Base-by-base conservation (phyloP, 2,329 filamentous ascomycete genomes). In the Chaetomium sp. region DNA sequence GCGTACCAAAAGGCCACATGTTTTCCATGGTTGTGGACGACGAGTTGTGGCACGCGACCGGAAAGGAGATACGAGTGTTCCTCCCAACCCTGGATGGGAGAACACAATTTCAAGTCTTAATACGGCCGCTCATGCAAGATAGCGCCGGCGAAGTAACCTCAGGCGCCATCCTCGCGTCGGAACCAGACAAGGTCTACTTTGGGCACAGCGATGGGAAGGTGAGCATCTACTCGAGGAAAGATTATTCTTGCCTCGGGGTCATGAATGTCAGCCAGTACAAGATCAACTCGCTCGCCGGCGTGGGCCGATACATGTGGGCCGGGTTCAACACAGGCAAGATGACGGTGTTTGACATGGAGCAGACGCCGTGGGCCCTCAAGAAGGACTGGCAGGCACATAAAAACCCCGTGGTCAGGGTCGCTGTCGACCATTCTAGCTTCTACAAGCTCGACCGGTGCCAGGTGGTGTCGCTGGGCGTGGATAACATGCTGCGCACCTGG, bases 331-430 rank as follows among this genome's bases (percentile, higher is more conserved):
- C 91, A 0, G 95, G 95, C 19, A 96, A 90, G 83, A 87, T 97
- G 35, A 95, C 92, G 72, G 90, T 98, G 8, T 99, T 97, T 76
- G 93, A 99, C 75, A 90, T 92, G 12, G 85, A 81, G 10, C 84
- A 86, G 33, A 87, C 85, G n/a, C 94, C 94, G 0, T 99, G 95
- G 95, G 84, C 84, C 23, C 87, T 96, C 29, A 89, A 91, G 78
- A 99, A 99, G 76, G 94, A 98, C 73, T 99, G 95, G 94, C 87
- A 89, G 69, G 94, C 92, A 2, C 95, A 98, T 74, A 88, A 92
- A 7, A 90, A 90, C 68, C 91, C 93, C 0, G 89, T 97, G 8
- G 84, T 91, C 55, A 89, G 88, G 64, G 85, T 99, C 65, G 78
- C 91, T 13, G 85, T 90, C 1, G 95, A 99, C 74, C 82, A 85